Evolutionary conservation across 2,329 filamentous ascomycete species (phyloP), one percentile per base, ranked within the genome.

Genomic region (Aspergillus sp.): DNA sequence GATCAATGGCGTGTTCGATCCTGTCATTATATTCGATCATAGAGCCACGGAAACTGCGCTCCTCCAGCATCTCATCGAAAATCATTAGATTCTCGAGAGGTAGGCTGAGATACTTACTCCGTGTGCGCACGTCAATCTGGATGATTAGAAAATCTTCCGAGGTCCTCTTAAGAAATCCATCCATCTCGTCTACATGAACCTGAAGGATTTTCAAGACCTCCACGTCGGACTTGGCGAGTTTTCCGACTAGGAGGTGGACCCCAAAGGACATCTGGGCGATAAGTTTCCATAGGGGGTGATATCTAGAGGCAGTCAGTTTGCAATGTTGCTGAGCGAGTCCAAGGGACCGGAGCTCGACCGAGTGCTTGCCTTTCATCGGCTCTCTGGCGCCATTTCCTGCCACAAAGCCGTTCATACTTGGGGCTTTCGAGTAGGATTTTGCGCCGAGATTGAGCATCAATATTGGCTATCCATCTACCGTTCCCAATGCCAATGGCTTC

Each of bases 221-320:
- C 36, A 87, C 84, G 67, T 96, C 91, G 67, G 91, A 96, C 76
- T 94, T 96, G 56, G 95, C 93, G 74, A 96, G 86, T 62, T 89
- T 88, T 70, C 93, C 89, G 58, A 96, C 86, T 59, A 98, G 79
- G 48, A 98, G 82, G 74, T 97, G 93, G 39, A 98, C 89, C 19
- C 95, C 94, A 75, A 98, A 98, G 1, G 92, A 89, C 67, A 98
- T 93, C 76, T 98, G 94, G 15, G 94, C 89, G 72, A 96, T 86
- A 52, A 97, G 85, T 79, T 97, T 97, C 81, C 89, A 89, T 61
- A 98, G 81, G 64, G 96, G 92, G 72, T 98, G 95, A 71, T 92
- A 89, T 70, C 87, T 85, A 73, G 15, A 55, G 21, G 13, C 19
- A 15, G 59, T 64, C 56, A 66, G 64, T 51, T 15, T 8, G 21